phyloP scores from a whole-genome alignment of 352 stramenopile genomes.

The Globisporangium spiculum region DNA sequence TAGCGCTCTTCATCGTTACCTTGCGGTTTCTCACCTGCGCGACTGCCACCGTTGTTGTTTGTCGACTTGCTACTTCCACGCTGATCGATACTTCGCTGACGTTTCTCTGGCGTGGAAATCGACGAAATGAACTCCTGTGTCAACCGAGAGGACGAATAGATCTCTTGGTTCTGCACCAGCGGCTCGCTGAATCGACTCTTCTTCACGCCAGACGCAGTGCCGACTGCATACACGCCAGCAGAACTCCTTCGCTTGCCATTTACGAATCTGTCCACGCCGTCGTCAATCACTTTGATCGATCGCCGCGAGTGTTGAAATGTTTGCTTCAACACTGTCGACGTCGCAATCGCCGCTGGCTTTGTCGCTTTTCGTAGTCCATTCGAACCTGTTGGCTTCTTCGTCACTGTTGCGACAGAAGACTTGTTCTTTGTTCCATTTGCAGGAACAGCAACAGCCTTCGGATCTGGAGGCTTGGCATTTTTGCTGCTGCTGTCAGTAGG shows the following conservation, averaged over 20 bases:
- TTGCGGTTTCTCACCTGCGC: not conserved
- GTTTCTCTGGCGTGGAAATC: not conserved
- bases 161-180: conserved; percentile 9
- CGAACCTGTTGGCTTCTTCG: conserved; percentile 24
- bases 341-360: conserved; percentile 22
- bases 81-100: not conserved
- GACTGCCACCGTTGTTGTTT: not conserved
- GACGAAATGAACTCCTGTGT: conserved; percentile 13
- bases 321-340: conserved; percentile 33
- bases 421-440: conserved; percentile 12
- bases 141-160: not conserved
- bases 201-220: conserved; percentile 2
- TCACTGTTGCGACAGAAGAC: not conserved
- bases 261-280: conserved; percentile 2
- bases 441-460: not conserved
- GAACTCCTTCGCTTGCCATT: conserved; percentile 13
- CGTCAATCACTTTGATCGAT: conserved; percentile 42
- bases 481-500: not conserved
- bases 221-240: conserved; percentile 8
- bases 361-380: conserved; percentile 43
- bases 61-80: not conserved
- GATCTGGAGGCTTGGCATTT: conserved; percentile 4
- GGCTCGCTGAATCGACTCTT: conserved; percentile 21
- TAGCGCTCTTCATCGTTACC: conserved; percentile 20
- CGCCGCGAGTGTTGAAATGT: conserved; percentile 36